Evolutionary conservation across 331 rosid genomes (phyloP), one percentile per base, ranked within the genome.

Genomic region (Dryas integrifolia): DNA sequence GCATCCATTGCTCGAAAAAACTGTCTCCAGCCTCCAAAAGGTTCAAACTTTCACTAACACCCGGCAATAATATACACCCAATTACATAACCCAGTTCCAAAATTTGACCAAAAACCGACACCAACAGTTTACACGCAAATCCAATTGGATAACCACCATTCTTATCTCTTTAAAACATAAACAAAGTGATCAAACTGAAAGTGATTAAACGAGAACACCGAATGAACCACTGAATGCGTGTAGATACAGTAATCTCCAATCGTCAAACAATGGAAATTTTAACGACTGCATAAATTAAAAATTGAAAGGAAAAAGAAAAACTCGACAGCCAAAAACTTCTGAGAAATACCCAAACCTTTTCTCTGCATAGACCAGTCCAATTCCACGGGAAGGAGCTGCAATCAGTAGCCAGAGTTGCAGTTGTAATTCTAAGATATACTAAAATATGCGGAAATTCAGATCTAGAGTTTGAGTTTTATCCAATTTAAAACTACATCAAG

Each of bases 1-100:
- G 59, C 83, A 82, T 82, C 92, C 97, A 91, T 91, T 15, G 59
- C 69, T 57, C 68, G 59, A 73, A 53, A 51, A 76, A 72, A 74
- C 52, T 51, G 61, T 13, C 52, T 62, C 70, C 65, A 68, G 76
- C 83, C 70, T 62, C 73, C 40, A 44, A 58, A 71, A 80, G 43
- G 21, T 51, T 21, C 56, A 63, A 40, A 77, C 47, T 72, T 76
- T 46, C 60, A 45, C 59, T 46, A 35, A 62, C 39, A 16, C 72
- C 76, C 59, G 14, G 46, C 77, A 64, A 65, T 5, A 77, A 55
- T 3, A 77, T 67, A 50, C 30, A 65, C 60, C 78, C 75, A 56
- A 61, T 67, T 3, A 39, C 73, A 70, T 67, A 79, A 68, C 78
- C 81, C 47, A 61, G 52, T 24, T 30, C 43, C 49, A 57, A n/a